Base-by-base conservation (phyloP, 148 eudicot species). In the Rhododendron vialii region DNA sequence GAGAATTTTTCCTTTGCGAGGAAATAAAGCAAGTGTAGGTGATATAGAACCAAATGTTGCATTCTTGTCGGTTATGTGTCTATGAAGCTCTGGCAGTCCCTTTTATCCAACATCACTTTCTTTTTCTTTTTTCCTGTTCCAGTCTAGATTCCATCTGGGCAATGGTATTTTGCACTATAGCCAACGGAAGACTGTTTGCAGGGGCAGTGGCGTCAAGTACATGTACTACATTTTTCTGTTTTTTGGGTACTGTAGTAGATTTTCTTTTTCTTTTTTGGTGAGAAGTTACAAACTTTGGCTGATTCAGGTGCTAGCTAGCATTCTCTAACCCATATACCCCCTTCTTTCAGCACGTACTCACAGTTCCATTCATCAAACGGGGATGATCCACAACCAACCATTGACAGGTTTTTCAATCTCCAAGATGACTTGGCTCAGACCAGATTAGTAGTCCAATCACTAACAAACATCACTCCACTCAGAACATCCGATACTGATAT, bases 341-440 rank as follows among this genome's bases (percentile, higher is more conserved):
- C 28, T 24, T 30, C 84, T 15, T 88, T 59, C 92, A 92, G 93
- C 73, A 86, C 84, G 50, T 90, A 73, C 22, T 90, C 92, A 33
- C 88, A 89, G 53, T 85, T 90, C 38, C 86, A 84, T 59, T 82
- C 81, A 47, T 57, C 61, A 24, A 87, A 89, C 85, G 88, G 82
- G 43, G 90, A 82, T 9, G 88, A 90, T 87, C 88, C 84, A 8
- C 85, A 87, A 61, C 83, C 87, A 53, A 53, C 82, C 35, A 69
- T 92, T 24, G 89, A 92, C 73, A 88, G 83, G 36, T 90, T 92
- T 61, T 88, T 92, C 24, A 45, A 90, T 45, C 90, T 92, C 73
- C 92, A 90, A 82, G 88, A 90, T 38, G 89, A 89, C 48, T 80
- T 91, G 65, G 63, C 88, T 80, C 88, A 84, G 45, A 87, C 86